phyloP scores from a whole-genome alignment of 352 stramenopile genomes.

The Phytopythium helicoides region DNA sequence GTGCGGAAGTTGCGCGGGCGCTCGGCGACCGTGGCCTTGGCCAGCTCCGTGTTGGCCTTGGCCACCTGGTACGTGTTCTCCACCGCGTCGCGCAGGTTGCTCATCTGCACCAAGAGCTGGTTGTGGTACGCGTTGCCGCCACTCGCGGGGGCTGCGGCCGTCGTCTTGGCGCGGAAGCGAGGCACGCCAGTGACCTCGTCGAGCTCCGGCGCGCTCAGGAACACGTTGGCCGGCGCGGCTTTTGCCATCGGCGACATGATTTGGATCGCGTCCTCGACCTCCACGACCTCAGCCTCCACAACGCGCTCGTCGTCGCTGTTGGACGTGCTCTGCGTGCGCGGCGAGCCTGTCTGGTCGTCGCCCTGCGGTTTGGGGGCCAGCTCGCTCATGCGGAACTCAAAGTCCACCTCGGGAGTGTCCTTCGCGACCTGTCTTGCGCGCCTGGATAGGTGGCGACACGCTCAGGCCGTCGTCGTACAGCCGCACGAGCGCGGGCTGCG shows the following conservation, averaged over 20 bases:
- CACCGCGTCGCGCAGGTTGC: slow-evolving; percentile 54
- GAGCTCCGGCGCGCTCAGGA: slow-evolving; percentile 7
- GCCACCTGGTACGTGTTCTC: slow-evolving; percentile 70
- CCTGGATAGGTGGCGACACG: not conserved
- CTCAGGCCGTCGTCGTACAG: slow-evolving; percentile 1
- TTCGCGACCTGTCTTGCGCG: not conserved
- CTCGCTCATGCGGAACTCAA: slow-evolving; percentile 18
- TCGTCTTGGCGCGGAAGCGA: slow-evolving; percentile 25
- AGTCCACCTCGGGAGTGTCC: slow-evolving; percentile 7
- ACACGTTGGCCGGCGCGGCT: slow-evolving; percentile 17
- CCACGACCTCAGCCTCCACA: slow-evolving; percentile 12
- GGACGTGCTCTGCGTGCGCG: slow-evolving; percentile 10
- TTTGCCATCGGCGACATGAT: slow-evolving; percentile 21
- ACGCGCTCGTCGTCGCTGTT: slow-evolving; percentile 3
- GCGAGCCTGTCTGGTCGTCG: slow-evolving; percentile 19
- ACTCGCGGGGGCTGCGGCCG: slow-evolving; percentile 11
- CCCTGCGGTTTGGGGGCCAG: slow-evolving; percentile 14
- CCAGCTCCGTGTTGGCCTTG: slow-evolving; percentile 47
- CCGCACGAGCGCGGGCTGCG: slow-evolving; percentile 7
- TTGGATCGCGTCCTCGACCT: slow-evolving; percentile 22
- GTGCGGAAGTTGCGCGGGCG: slow-evolving; percentile 22
- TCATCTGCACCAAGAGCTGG: slow-evolving; percentile 74
- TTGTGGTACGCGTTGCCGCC: slow-evolving; percentile 40
- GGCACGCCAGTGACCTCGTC: slow-evolving; percentile 5
- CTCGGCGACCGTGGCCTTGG: slow-evolving; percentile 16